phyloP scores from a whole-genome alignment of 208 protist species.

The Vickermania ingenoplastis region DNA sequence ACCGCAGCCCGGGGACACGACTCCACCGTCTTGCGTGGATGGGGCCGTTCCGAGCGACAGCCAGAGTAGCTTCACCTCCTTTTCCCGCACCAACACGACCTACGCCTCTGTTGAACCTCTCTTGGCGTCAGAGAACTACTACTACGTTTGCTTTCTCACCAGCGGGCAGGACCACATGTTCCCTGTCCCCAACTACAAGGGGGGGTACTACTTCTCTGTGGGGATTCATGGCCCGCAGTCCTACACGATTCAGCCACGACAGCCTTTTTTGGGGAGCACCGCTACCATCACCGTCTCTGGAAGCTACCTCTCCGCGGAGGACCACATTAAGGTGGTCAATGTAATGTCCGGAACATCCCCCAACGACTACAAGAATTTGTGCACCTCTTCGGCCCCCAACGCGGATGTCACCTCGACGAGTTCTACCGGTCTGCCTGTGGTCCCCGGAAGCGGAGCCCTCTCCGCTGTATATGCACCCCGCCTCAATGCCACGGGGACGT shows the following conservation, averaged over 20 bases:
- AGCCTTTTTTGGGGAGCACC: conserved; percentile 59
- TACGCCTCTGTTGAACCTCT: conserved; percentile 43
- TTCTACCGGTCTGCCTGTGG: conserved; percentile 35
- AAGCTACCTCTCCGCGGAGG: conserved; percentile 41
- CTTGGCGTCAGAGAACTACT: conserved; percentile 49
- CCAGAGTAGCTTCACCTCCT: conserved; percentile 48
- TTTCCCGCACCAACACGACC: conserved; percentile 33
- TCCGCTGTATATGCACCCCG: conserved; percentile 55
- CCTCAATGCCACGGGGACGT: conserved; percentile 55
- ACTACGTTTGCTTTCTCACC: conserved; percentile 78
- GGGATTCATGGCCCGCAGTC: conserved; percentile 65
- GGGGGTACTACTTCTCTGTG: conserved; percentile 72
- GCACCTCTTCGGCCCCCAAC: conserved; percentile 43
- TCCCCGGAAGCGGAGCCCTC: conserved; percentile 19
- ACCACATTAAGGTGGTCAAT: conserved; percentile 74
- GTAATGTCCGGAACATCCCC: conserved; percentile 11
- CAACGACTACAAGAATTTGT: conserved; percentile 21
- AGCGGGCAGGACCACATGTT: conserved; percentile 39
- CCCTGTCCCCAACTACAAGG: conserved; percentile 50
- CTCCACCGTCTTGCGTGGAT: conserved; percentile 28
- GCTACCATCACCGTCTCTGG: conserved; percentile 59
- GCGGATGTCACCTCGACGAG: conserved; percentile 35
- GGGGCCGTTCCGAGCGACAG: conserved; percentile 22
- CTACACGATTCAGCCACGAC: conserved; percentile 56
- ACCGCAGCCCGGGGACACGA: conserved; percentile 1